phyloP scores from a whole-genome alignment of 2,329 filamentous ascomycete genomes.

The Thelonectria olida region DNA sequence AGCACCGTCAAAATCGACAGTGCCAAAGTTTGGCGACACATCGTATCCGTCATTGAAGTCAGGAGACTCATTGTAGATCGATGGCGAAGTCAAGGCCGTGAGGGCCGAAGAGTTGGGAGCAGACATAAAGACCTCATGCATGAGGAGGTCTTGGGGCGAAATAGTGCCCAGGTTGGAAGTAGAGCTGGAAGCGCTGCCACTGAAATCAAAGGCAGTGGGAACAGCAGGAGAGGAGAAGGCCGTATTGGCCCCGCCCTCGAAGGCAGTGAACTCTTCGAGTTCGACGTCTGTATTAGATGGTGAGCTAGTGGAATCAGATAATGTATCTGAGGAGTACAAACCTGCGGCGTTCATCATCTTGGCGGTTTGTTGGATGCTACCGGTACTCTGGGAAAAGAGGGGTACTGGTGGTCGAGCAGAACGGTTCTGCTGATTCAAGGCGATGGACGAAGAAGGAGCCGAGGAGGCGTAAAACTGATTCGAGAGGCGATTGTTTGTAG shows the following conservation, averaged over 20 bases:
- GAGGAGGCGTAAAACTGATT: constrained; percentile 75
- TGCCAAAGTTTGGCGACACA: constrained; percentile 79
- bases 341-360: constrained; percentile 57
- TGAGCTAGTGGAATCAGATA: constrained; percentile 43
- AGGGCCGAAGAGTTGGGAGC: constrained; percentile 84
- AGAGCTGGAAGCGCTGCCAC: constrained; percentile 57
- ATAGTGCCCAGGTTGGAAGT: constrained; percentile 73
- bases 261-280: constrained; percentile 66
- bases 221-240: constrained; percentile 65
- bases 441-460: constrained; percentile 67
- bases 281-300: constrained; percentile 59
- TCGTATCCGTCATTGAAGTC: constrained; percentile 75
- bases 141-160: constrained; percentile 82
- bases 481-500: constrained; percentile 66
- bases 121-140: constrained; percentile 75
- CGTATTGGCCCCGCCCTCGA: constrained; percentile 61
- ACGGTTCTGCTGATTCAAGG: constrained; percentile 64
- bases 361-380: constrained; percentile 58
- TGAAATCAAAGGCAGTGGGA: constrained; percentile 61
- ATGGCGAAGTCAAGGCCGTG: constrained; percentile 86
- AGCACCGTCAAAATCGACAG: constrained; percentile 62
- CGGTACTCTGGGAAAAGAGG: constrained; percentile 70
- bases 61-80: constrained; percentile 80
- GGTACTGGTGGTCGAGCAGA: constrained; percentile 74
- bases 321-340: constrained; percentile 31